Conservation (phyloP, 768 basidiomycete species). For the Piloderma croceum region DNA sequence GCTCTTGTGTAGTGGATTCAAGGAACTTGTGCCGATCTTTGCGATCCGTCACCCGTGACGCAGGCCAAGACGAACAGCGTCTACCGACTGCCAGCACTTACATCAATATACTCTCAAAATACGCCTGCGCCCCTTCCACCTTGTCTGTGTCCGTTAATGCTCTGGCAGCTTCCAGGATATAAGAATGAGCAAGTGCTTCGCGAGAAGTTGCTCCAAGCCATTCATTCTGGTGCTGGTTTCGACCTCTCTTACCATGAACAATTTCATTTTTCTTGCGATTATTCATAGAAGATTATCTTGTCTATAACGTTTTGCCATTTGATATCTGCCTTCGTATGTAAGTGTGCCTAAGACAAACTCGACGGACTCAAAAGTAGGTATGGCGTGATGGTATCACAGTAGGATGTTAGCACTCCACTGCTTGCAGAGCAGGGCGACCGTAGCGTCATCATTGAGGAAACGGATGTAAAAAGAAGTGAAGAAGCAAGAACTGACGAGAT, state of each 20-base stretch:
- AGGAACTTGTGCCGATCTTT: conserved; percentile 82
- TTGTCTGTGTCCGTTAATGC: not conserved
- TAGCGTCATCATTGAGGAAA: too few species aligned
- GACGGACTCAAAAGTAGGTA: too few species aligned
- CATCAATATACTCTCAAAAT: conserved; percentile 90
- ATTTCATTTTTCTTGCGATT: too few species aligned
- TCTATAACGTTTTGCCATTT: too few species aligned
- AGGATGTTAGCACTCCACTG: too few species aligned
- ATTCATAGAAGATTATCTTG: too few species aligned
- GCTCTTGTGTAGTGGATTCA: conserved; percentile 61
- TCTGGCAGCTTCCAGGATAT: conserved; percentile 62
- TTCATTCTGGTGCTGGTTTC: conserved; percentile 85
- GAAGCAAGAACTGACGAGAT: too few species aligned
- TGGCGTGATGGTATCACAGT: too few species aligned
- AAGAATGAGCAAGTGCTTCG: conserved; percentile 56
- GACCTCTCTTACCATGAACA: conserved; percentile 95
- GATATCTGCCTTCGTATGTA: too few species aligned
- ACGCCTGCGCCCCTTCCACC: conserved; percentile 4
- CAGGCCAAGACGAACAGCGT: conserved; percentile 64
- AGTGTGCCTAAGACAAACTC: too few species aligned
- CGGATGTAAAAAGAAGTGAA: too few species aligned
- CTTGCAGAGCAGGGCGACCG: too few species aligned
- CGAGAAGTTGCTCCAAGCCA: conserved; percentile 78
- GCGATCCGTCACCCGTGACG: conserved; percentile 83
- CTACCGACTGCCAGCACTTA: conserved; percentile 81